phyloP scores from a whole-genome alignment of 202 grass and related monocot species.

The Cymbopogon flexuosus region DNA sequence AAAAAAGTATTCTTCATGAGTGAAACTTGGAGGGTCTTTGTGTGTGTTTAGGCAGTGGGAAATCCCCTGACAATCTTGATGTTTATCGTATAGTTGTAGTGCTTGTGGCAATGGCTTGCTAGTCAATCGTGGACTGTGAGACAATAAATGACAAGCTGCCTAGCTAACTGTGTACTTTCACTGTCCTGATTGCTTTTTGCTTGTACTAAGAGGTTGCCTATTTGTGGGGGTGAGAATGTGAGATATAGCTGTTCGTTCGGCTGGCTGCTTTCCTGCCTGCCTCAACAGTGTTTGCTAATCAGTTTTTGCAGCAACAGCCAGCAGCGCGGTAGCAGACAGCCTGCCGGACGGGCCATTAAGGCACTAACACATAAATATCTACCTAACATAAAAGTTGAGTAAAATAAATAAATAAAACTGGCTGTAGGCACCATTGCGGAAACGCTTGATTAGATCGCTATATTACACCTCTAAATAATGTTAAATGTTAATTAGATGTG shows the following conservation, averaged over 20 bases:
- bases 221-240: no score
- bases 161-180: neutral
- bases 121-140: neutral
- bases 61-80: neutral
- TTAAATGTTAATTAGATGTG: neutral
- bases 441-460: neutral
- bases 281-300: no score
- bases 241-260: neutral
- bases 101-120: slow-evolving; percentile 1
- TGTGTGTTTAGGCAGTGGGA: no score
- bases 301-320: no score
- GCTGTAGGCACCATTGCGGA: neutral
- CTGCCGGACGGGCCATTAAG: neutral
- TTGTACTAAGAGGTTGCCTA: neutral
- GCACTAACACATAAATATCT: neutral
- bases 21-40: neutral
- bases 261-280: neutral
- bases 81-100: neutral
- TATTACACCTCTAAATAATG: slow-evolving; percentile 4
- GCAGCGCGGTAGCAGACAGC: no score
- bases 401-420: neutral
- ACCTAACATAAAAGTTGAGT: neutral
- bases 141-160: neutral
- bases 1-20: neutral
- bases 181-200: neutral